phyloP scores from a whole-genome alignment of 2,329 filamentous ascomycete species.

The Pezicula carpinea region DNA sequence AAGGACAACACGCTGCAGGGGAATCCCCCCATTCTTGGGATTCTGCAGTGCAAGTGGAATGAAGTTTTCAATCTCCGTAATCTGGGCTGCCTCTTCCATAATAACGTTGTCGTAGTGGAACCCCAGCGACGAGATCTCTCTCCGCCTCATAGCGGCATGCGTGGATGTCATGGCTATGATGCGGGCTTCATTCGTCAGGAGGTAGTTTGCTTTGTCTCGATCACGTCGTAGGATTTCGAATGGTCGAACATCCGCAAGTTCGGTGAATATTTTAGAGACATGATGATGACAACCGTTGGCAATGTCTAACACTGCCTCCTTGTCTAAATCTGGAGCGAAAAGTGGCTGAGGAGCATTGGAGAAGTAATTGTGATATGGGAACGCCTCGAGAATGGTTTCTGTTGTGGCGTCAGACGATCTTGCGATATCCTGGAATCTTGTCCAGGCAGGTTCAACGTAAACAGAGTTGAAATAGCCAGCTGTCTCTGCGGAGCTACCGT shows the following conservation, averaged over 20 bases:
- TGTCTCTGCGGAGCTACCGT: conserved; percentile 93
- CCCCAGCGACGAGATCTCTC: conserved; percentile 85
- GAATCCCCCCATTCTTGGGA: conserved; percentile 64
- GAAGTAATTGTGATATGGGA: conserved; percentile 89
- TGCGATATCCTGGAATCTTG: conserved; percentile 68
- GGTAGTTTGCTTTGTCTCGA: conserved; percentile 91
- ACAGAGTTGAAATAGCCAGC: conserved; percentile 95
- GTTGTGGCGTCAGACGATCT: conserved; percentile 50
- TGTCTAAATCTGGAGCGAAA: conserved; percentile 63
- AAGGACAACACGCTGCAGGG: conserved; percentile 81
- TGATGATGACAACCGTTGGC: conserved; percentile 83
- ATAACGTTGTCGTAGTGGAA: conserved; percentile 98
- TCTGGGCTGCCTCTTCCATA: conserved; percentile 97
- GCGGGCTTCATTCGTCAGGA: conserved; percentile 91
- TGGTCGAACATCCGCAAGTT: conserved; percentile 87
- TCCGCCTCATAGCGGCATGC: conserved; percentile 88
- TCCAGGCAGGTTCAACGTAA: conserved; percentile 85
- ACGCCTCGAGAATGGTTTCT: conserved; percentile 63
- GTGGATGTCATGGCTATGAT: conserved; percentile 99
- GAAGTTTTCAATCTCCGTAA: conserved; percentile 96
- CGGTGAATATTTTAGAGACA: conserved; percentile 83
- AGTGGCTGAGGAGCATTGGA: conserved; percentile 80
- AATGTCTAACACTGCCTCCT: conserved; percentile 67
- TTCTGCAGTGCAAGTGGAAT: conserved; percentile 92
- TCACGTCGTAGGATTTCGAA: conserved; percentile 90